phyloP scores from a whole-genome alignment of 2,329 filamentous ascomycete species.

The Fusarium acutatum region DNA sequence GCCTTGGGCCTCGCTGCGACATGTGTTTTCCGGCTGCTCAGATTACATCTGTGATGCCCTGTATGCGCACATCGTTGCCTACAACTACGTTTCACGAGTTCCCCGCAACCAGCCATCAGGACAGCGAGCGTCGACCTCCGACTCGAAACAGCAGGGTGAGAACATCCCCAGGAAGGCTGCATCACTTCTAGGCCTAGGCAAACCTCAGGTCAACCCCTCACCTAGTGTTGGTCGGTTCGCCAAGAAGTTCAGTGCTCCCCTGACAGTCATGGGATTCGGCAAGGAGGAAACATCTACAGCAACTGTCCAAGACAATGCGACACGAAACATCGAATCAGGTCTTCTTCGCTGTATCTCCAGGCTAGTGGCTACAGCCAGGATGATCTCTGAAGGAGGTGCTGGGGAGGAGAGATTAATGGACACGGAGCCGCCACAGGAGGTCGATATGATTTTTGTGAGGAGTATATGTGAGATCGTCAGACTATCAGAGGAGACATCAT shows the following conservation, averaged over 20 bases:
- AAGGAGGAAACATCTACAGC: constrained; percentile 40
- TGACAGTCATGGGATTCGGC: constrained; percentile 37
- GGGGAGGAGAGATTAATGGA: constrained; percentile 45
- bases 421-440: constrained; percentile 41
- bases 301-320: constrained; percentile 45
- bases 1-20: constrained; percentile 57
- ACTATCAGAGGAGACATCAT: constrained; percentile 45
- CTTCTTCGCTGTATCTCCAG: constrained; percentile 60
- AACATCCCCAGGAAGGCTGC: constrained; percentile 63
- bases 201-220: constrained; percentile 28
- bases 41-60: constrained; percentile 66
- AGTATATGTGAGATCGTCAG: constrained; percentile 55
- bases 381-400: constrained; percentile 45
- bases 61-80: constrained; percentile 67
- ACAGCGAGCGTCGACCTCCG: constrained; percentile 17
- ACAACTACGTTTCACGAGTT: constrained; percentile 63
- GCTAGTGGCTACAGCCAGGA: constrained; percentile 58
- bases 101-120: constrained; percentile 34
- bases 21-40: constrained; percentile 61
- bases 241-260: constrained; percentile 40
- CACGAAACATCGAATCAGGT: constrained; percentile 58
- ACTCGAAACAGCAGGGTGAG: constrained; percentile 40
- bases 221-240: constrained; percentile 34
- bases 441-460: constrained; percentile 50
- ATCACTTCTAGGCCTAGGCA: constrained; percentile 57